Conservation (phyloP, 768 basidiomycete species). For the Dentipellis sp. region DNA sequence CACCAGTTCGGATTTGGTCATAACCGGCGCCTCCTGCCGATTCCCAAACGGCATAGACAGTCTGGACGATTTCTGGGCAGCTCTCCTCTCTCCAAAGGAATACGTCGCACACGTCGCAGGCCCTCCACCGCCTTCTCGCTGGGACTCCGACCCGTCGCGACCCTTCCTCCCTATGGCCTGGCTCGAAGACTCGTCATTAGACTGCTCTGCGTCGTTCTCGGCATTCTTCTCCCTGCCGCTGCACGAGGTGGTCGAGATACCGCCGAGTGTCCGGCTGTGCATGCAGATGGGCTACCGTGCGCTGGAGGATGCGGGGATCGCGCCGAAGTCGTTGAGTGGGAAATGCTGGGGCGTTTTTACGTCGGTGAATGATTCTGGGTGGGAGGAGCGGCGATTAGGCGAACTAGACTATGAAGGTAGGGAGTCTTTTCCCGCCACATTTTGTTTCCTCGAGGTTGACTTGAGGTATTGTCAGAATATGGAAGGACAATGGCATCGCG, state of each 20-base stretch:
- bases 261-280: neutral
- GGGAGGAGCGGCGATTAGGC: neutral
- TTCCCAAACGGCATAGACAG: constrained; percentile 1
- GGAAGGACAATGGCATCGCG: neutral
- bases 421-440: neutral
- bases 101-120: neutral
- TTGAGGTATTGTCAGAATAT: neutral
- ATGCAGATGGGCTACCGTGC: constrained; percentile 2
- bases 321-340: neutral
- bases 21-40: neutral
- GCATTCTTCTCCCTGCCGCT: neutral
- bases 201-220: neutral
- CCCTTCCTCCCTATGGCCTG: neutral
- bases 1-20: neutral
- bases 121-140: neutral
- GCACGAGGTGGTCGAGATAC: neutral
- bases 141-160: neutral
- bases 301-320: constrained; percentile 1
- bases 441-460: neutral
- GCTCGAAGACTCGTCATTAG: neutral
- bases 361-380: constrained; percentile 2
- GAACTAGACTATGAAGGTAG: neutral
- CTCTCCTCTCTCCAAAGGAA: neutral
- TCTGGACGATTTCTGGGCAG: neutral
- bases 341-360: constrained; percentile 2